These are phyloP conservation scores for Mastigamoeba balamuthi DNA, from an alignment of 78 protist species.

Conservation along the genomic window DNA sequence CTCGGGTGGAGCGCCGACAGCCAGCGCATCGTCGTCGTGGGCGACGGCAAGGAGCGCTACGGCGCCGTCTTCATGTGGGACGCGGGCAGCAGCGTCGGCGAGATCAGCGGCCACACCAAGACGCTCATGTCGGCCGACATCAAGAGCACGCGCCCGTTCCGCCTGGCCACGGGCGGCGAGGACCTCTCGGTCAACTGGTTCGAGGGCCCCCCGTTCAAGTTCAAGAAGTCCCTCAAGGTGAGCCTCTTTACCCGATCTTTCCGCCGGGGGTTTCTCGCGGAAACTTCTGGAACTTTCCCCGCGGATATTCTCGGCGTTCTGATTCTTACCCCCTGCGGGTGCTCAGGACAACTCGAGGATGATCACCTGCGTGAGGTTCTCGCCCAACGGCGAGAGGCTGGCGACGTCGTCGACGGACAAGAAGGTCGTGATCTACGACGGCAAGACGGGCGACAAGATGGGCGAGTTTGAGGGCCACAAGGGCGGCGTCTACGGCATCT, in stretches of 20 bases:
- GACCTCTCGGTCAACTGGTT: not conserved
- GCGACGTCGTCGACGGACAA: slow-evolving; percentile 61
- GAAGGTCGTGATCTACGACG: slow-evolving; percentile 66
- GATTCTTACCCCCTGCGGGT: not conserved
- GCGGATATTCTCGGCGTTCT: not conserved
- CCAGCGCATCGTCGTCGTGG: slow-evolving; percentile 82
- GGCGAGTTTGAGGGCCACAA: slow-evolving; percentile 47
- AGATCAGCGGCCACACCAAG: slow-evolving; percentile 78
- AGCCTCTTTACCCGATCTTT: not conserved
- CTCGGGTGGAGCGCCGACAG: slow-evolving; percentile 82
- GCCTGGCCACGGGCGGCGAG: slow-evolving; percentile 1
- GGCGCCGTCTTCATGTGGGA: slow-evolving; percentile 61
- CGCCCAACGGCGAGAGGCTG: slow-evolving; percentile 58
- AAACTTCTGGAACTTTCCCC: not conserved
- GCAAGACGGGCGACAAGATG: slow-evolving; percentile 70
- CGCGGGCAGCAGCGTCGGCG: slow-evolving; percentile 81
- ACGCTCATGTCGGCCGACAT: slow-evolving; percentile 50
- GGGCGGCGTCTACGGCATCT: slow-evolving; percentile 52
- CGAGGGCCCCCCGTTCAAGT: slow-evolving; percentile 89
- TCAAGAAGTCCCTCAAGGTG: slow-evolving; percentile 20
- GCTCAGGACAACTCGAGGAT: slow-evolving; percentile 51
- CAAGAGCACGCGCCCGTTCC: slow-evolving; percentile 77
- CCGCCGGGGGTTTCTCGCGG: not conserved
- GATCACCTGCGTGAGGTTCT: slow-evolving; percentile 70
- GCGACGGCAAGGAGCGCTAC: slow-evolving; percentile 78